Evolutionary conservation across 371 early-diverging fungal species (phyloP), one percentile per base, ranked within the genome.

Genomic region (Mucor velutinosus): DNA sequence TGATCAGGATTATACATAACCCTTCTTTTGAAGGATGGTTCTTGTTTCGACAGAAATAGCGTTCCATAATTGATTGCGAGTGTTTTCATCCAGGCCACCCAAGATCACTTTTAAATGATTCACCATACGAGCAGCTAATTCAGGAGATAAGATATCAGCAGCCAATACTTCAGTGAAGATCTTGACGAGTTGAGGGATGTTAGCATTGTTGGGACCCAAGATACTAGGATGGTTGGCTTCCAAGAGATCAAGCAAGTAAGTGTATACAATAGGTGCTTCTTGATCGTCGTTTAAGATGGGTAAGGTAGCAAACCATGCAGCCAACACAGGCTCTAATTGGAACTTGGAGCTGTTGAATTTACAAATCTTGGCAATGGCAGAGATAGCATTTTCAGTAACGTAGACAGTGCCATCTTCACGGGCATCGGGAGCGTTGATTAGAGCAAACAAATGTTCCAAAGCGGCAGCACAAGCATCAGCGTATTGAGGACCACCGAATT

Each of bases 301-400:
- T 61, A 97, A 82, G 2, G 91, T 81, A 2, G 76, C 71, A 59
- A 95, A 80, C 97, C 96, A 96, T 12, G 86, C 79, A 19, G 84
- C 79, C 59, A 96, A 72, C 14, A 93, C 90, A 15, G 82, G 68
- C 53, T 91, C 87, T 12, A 87, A 70, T 63, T 92, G 89, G 56
- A 89, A 77, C 67, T 86, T 83, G 68, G 72, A 69, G 58, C 69
- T 71, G 71, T 87, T 86, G 74, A 81, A 90, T 58, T 87, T 85
- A 76, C 90, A 88, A 51, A 96, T 91, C 84, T 97, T 97, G 68
- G 92, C 91, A 41, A 97, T 75, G 10, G 97, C 96, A 15, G 96
- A 83, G 17, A 95, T 84, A 8, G 92, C 93, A 71, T 96, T 98
- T 78, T 98, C 98, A 0, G 94, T 94, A 0, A 92, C 94, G 64